phyloP scores from a whole-genome alignment of 768 basidiomycete species.

The Amyloporia xantha region DNA sequence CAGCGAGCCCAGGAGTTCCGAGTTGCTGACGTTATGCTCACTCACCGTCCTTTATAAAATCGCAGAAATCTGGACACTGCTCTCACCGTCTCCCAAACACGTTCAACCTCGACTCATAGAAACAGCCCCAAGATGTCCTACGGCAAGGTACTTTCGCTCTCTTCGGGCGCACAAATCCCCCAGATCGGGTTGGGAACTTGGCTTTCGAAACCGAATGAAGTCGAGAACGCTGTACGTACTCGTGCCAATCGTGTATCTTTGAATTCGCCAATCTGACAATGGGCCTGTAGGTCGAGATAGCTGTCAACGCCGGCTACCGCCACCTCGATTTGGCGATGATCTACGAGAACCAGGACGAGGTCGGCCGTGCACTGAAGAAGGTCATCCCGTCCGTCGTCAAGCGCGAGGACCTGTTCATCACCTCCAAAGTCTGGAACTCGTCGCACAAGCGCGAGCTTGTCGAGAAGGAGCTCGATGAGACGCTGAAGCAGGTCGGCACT shows the following conservation, averaged over 20 bases:
- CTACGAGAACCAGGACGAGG: slow-evolving; percentile 74
- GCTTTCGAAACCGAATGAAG: slow-evolving; percentile 70
- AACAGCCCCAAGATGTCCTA: slow-evolving; percentile 35
- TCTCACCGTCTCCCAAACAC: too few relatives aligned
- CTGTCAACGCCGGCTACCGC: slow-evolving; percentile 69
- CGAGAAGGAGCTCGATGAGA: slow-evolving; percentile 71
- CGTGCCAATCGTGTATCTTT: too few relatives aligned
- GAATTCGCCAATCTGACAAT: slow-evolving; percentile 1
- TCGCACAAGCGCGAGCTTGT: slow-evolving; percentile 60
- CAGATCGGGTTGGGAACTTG: slow-evolving; percentile 83
- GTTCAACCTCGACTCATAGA: too few relatives aligned
- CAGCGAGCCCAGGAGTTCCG: too few relatives aligned
- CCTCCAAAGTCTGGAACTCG: slow-evolving; percentile 80
- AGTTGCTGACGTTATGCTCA: too few relatives aligned
- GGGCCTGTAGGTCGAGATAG: slow-evolving; percentile 60
- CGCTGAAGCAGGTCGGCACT: slow-evolving; percentile 62
- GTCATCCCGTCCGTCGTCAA: slow-evolving; percentile 72
- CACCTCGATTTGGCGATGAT: slow-evolving; percentile 82
- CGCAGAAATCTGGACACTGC: too few relatives aligned
- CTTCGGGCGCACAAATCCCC: slow-evolving; percentile 50
- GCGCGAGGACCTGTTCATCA: slow-evolving; percentile 77
- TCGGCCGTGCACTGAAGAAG: slow-evolving; percentile 64
- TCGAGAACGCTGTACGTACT: slow-evolving; percentile 55
- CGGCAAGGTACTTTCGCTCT: slow-evolving; percentile 32
- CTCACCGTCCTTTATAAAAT: too few relatives aligned